These are phyloP conservation scores for Lodderomyces jiufengensis DNA, from an alignment of 1,139 yeast species.

Conservation along the genomic window DNA sequence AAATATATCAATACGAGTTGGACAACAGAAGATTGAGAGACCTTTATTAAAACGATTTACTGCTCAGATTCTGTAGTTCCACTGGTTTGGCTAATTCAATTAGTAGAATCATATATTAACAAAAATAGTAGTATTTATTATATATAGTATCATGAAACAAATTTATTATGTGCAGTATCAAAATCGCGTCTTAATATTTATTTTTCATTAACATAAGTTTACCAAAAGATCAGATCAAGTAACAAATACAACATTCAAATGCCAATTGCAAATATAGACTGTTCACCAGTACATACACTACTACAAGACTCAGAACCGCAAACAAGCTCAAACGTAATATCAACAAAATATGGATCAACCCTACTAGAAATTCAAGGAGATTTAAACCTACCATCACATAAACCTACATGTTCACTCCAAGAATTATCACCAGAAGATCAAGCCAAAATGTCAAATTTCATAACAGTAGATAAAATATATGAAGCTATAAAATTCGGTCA, in stretches of 20 bases:
- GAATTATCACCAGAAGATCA: conserved; percentile 14
- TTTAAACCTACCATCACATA: conserved; percentile 47
- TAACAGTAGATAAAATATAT: conserved; percentile 33
- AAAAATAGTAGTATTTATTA: no score
- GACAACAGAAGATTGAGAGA: no score
- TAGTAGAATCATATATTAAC: no score
- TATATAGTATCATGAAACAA: no score
- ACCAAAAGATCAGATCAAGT: background rate
- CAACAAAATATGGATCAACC: conserved; percentile 56
- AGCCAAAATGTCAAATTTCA: conserved; percentile 25
- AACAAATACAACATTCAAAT: conserved; percentile 11
- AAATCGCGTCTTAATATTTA: no score
- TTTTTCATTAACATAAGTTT: no score
- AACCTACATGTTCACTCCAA: conserved; percentile 22
- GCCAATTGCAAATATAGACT: conserved; percentile 30
- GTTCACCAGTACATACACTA: conserved; percentile 21
- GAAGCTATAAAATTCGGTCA: conserved; percentile 58
- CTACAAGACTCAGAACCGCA: conserved; percentile 12
- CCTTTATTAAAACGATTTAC: no score
- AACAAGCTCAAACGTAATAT: conserved; percentile 23
- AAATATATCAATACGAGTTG: no score
- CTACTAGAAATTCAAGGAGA: conserved; percentile 73
- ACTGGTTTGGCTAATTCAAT: no score
- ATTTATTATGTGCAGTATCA: no score
- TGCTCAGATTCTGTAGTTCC: no score